These are phyloP conservation scores for Saccharomycopsis sp. DNA, from an alignment of 805 yeast genomes.

Conservation along the genomic window DNA sequence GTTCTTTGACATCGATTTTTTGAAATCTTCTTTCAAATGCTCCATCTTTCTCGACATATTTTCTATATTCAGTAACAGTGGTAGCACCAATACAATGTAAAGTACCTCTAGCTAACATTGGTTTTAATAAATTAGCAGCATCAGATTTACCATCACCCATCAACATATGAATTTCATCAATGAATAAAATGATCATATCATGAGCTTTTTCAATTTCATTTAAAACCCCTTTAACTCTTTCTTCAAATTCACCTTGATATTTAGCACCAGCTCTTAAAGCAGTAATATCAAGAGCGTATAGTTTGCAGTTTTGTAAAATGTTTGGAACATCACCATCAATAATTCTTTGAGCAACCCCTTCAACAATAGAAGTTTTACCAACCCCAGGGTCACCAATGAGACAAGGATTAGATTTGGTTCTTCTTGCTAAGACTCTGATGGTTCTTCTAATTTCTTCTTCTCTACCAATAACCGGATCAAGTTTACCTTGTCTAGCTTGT, in stretches of 20 bases:
- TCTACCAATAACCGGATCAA: conserved; percentile 97
- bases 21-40: conserved; percentile 99
- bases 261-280: conserved; percentile 98
- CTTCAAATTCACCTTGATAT: conserved; percentile 97
- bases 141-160: conserved; percentile 99
- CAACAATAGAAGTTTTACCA: conserved; percentile 96
- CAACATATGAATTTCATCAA: conserved; percentile 97
- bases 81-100: conserved; percentile 98
- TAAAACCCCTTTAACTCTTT: conserved; percentile 91
- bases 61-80: conserved; percentile 87
- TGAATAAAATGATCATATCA: conserved; percentile 78
- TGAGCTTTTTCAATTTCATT: conserved; percentile 86
- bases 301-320: conserved; percentile 67
- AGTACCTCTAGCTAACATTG: conserved; percentile 93
- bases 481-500: conserved; percentile 84
- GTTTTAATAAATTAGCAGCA: conserved; percentile 93
- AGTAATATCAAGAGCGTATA: conserved; percentile 87
- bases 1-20: conserved; percentile 91
- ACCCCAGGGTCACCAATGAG: conserved; percentile 99
- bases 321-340: conserved; percentile 93
- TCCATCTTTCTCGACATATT: conserved; percentile 90
- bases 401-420: conserved; percentile 95
- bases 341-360: conserved; percentile 97
- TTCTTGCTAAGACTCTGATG: conserved; percentile 89
- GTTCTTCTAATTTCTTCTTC: conserved; percentile 97